Conservation (phyloP, 2,329 filamentous ascomycete species). For the Monosporascus sp. region DNA sequence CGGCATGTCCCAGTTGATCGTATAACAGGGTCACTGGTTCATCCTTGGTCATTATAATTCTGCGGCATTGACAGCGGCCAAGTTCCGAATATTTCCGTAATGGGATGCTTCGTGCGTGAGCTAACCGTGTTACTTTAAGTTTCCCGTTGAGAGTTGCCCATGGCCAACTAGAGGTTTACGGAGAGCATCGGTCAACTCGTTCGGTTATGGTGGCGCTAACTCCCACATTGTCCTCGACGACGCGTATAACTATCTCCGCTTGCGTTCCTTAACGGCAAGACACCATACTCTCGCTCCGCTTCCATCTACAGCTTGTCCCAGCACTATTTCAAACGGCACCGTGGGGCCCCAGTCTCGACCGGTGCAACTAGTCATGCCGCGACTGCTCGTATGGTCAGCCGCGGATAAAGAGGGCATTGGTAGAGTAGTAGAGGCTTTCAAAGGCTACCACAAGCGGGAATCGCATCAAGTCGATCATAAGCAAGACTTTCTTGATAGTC, state of each 20-base stretch:
- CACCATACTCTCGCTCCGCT: not conserved
- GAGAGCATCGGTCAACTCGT: constrained; percentile 22
- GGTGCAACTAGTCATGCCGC: too few relatives aligned
- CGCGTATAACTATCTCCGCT: constrained; percentile 7
- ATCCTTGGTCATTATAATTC: too few relatives aligned
- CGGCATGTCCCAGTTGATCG: too few relatives aligned
- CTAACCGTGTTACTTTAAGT: too few relatives aligned
- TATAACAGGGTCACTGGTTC: too few relatives aligned
- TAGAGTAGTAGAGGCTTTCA: not conserved
- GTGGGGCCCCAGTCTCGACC: too few relatives aligned
- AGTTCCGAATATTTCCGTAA: too few relatives aligned
- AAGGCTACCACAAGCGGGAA: not conserved
- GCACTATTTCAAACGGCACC: too few relatives aligned
- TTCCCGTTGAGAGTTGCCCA: too few relatives aligned
- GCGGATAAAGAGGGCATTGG: not conserved
- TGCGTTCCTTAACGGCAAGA: not conserved
- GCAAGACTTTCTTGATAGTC: not conserved
- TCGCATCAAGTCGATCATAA: too few relatives aligned
- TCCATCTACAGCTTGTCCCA: not conserved
- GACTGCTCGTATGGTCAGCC: not conserved
- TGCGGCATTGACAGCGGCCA: too few relatives aligned
- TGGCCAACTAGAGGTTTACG: constrained; percentile 15
- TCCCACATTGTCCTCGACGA: constrained; percentile 19
- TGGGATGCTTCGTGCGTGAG: too few relatives aligned
- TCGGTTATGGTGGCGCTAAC: constrained; percentile 25